Percentiles rank a stretch among this genome's conserved stretches.
Conservation (phyloP, 2,329 filamentous ascomycete species). For the Zymoseptoria crescenta region DNA sequence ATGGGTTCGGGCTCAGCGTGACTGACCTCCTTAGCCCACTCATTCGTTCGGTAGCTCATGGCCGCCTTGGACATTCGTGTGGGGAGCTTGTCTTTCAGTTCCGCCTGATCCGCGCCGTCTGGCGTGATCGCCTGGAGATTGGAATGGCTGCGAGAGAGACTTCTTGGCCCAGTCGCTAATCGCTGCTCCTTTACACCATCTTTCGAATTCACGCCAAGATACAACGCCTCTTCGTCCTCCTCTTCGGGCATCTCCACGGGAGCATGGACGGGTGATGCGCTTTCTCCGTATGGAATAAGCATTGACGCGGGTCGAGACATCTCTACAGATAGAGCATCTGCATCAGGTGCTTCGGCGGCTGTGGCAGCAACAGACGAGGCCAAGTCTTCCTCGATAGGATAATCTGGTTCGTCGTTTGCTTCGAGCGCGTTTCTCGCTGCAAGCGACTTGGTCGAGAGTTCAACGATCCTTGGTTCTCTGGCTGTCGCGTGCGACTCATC, state of each 20-base stretch:
- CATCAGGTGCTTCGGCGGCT: slow-evolving; percentile 15
- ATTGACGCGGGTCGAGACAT: slow-evolving; percentile 12
- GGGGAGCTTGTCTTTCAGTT: slow-evolving; percentile 56
- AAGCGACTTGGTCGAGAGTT: slow-evolving; percentile 10
- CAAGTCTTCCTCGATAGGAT: slow-evolving; percentile 20
- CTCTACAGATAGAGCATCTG: slow-evolving; percentile 12
- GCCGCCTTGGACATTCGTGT: slow-evolving; percentile 67
- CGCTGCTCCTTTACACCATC: background rate
- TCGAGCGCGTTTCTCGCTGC: slow-evolving; percentile 10
- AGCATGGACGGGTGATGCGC: slow-evolving; percentile 1
- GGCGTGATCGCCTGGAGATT: background rate
- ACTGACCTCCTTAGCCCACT: slow-evolving; percentile 88
- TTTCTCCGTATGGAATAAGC: slow-evolving; percentile 6
- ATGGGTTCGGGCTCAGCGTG: slow-evolving; percentile 58
- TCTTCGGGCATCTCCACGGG: slow-evolving; percentile 11
- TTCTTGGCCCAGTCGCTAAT: background rate
- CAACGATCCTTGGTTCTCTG: background rate
- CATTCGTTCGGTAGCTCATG: slow-evolving; percentile 79
- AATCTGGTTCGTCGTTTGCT: slow-evolving; percentile 33
- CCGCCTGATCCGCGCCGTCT: background rate
- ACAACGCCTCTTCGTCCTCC: slow-evolving; percentile 15
- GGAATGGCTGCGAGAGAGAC: background rate
- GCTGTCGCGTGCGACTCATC: background rate
- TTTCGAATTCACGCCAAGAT: slow-evolving; percentile 5
- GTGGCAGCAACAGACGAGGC: slow-evolving; percentile 18